Evolutionary conservation across 192 early-diverging fungal species (phyloP).

Genomic region (Obelidium mucronatum): DNA sequence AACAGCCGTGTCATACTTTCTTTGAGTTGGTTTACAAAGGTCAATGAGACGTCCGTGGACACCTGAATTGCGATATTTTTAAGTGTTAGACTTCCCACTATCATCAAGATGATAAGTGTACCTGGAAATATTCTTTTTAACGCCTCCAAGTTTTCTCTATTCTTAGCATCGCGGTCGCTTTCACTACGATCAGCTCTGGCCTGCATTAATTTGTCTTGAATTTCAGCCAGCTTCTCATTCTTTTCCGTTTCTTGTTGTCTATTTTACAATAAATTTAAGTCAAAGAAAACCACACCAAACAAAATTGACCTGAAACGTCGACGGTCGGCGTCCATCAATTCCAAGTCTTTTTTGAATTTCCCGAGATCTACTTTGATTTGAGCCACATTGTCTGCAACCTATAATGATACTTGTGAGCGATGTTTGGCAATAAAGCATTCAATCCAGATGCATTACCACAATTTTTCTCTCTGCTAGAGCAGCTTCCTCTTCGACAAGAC

Average conservation of each 20-base stretch:
- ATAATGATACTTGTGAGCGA: neutral
- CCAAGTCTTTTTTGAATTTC: conserved; percentile 63
- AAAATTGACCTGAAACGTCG: conserved; percentile 54
- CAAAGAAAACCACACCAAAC: neutral
- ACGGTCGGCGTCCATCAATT: conserved; percentile 69
- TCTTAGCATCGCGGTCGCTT: conserved; percentile 77
- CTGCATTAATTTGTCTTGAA: conserved; percentile 77
- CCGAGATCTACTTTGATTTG: conserved; percentile 52
- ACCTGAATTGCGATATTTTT: conserved; percentile 32
- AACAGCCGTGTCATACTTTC: conserved; percentile 88
- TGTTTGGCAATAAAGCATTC: too few species aligned
- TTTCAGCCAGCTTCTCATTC: conserved; percentile 85
- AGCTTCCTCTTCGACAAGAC: conserved; percentile 55
- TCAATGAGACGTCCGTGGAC: conserved; percentile 91
- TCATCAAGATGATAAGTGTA: neutral
- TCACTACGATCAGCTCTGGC: conserved; percentile 86
- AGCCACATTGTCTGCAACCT: conserved; percentile 40
- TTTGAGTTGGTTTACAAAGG: conserved; percentile 90
- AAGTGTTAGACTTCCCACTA: neutral
- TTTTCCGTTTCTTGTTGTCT: conserved; percentile 74
- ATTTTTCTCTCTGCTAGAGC: conserved; percentile 38
- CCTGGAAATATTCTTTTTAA: conserved; percentile 89
- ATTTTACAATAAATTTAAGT: neutral
- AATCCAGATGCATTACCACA: conserved; percentile 31
- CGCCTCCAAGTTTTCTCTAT: conserved; percentile 78